Percentiles rank a stretch among this genome's conserved stretches.
Evolutionary conservation across 1,284 basidiomycete genomes (phyloP).

Genomic region (Pholiota adiposa): DNA sequence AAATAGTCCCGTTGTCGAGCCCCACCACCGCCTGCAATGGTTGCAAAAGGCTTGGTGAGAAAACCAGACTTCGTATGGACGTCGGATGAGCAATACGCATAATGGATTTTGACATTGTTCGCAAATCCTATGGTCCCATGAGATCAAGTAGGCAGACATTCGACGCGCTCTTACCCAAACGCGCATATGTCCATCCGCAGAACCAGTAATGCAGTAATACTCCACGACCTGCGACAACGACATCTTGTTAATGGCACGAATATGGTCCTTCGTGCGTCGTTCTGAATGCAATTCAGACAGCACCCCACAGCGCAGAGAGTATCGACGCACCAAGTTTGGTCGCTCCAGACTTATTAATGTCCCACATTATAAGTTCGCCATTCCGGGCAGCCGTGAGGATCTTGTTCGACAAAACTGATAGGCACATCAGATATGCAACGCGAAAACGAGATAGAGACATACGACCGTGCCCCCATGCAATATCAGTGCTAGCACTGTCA

Average conservation of each 20-base stretch:
- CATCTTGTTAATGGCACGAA: constrained; percentile 76
- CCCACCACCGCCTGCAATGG: constrained; percentile 77
- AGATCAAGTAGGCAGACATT: neutral
- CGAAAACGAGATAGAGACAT: constrained; percentile 34
- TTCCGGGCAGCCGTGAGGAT: constrained; percentile 83
- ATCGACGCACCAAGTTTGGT: constrained; percentile 72
- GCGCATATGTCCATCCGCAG: constrained; percentile 81
- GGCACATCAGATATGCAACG: constrained; percentile 10
- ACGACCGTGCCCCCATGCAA: constrained; percentile 83
- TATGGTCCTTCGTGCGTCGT: constrained; percentile 73
- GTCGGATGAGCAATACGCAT: constrained; percentile 78
- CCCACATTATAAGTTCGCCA: constrained; percentile 87
- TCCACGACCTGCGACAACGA: constrained; percentile 64
- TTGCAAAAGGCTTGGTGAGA: constrained; percentile 68
- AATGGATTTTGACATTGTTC: constrained; percentile 69
- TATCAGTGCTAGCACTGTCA: constrained; percentile 77
- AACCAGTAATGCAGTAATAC: constrained; percentile 80
- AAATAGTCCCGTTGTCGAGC: constrained; percentile 78
- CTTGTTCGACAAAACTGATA: constrained; percentile 74
- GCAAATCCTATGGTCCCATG: constrained; percentile 62
- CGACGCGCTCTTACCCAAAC: constrained; percentile 64
- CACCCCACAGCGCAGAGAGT: constrained; percentile 2
- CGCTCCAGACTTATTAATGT: constrained; percentile 68
- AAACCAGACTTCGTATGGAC: constrained; percentile 72
- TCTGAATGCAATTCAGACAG: constrained; percentile 44